A percentile compares a stretch with the other conserved stretches of the same genome.
These are phyloP conservation scores for Leishmania arabica DNA, from an alignment of 208 protist genomes.

Conservation along the genomic window DNA sequence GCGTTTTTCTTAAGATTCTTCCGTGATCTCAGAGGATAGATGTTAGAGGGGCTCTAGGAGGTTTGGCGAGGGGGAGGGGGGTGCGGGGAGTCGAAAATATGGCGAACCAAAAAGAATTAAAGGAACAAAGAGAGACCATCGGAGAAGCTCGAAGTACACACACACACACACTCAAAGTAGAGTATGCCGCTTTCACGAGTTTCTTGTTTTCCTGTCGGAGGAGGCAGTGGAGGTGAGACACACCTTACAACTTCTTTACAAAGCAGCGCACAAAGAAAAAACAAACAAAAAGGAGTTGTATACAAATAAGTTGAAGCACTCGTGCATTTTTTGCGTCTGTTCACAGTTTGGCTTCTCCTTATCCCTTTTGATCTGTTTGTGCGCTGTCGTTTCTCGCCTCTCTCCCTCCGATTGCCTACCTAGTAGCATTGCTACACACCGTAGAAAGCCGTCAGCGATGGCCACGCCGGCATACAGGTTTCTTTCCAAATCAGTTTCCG, in stretches of 20 bases:
- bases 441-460: background rate
- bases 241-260: too few species aligned
- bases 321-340: background rate
- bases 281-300: background rate
- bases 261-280: background rate
- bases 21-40: background rate
- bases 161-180: background rate
- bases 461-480: background rate
- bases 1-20: background rate
- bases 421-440: background rate
- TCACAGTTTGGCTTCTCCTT: too few species aligned
- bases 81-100: background rate
- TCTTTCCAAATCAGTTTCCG: background rate
- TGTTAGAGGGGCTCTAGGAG: background rate
- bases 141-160: background rate
- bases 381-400: background rate
- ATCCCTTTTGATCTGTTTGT: background rate
- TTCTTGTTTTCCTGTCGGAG: background rate
- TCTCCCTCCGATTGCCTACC: background rate
- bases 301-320: background rate
- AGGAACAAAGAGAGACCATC: background rate
- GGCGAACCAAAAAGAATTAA: background rate
- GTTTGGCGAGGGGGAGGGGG: background rate
- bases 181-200: background rate
- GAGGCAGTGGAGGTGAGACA: background rate